A percentile compares a stretch with the other conserved stretches of the same genome.
phyloP scores from a whole-genome alignment of 441 rosid genomes.

The Croton setiger region DNA sequence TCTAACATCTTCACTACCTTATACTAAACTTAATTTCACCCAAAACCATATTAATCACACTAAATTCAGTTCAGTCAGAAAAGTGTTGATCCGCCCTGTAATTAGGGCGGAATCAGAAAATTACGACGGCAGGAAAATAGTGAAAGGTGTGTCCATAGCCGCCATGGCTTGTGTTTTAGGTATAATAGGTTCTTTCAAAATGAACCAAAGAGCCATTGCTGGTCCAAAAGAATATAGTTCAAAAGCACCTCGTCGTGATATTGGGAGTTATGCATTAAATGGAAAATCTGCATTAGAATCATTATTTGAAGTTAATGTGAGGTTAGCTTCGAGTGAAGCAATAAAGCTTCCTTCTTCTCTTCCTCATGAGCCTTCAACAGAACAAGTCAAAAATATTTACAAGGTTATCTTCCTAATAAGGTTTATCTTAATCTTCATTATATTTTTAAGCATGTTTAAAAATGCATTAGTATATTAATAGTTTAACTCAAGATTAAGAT shows the following conservation, averaged over 20 bases:
- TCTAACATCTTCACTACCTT: background rate
- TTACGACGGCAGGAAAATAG: background rate
- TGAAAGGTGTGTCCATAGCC: constrained; percentile 36
- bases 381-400: constrained; percentile 28
- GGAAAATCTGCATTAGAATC: constrained; percentile 47
- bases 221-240: constrained; percentile 32
- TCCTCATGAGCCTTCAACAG: constrained; percentile 39
- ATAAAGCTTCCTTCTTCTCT: constrained; percentile 17
- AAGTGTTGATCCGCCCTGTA: constrained; percentile 4
- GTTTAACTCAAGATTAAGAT: too few relatives aligned
- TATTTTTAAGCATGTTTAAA: too few relatives aligned
- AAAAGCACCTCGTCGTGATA: constrained; percentile 33
- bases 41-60: background rate
- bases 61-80: background rate
- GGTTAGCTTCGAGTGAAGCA: constrained; percentile 34
- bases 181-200: constrained; percentile 32
- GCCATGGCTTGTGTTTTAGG: constrained; percentile 43
- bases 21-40: constrained; percentile 14
- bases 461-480: too few relatives aligned
- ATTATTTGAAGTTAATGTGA: constrained; percentile 43
- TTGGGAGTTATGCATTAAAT: constrained; percentile 21
- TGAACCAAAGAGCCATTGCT: constrained; percentile 40
- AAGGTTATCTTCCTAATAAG: constrained; percentile 31
- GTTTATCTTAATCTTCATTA: background rate
- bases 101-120: constrained; percentile 27